Evolutionary conservation across 2,329 filamentous ascomycete genomes (phyloP), one percentile per base, ranked within the genome.

Genomic region (Arthroderma sp.): DNA sequence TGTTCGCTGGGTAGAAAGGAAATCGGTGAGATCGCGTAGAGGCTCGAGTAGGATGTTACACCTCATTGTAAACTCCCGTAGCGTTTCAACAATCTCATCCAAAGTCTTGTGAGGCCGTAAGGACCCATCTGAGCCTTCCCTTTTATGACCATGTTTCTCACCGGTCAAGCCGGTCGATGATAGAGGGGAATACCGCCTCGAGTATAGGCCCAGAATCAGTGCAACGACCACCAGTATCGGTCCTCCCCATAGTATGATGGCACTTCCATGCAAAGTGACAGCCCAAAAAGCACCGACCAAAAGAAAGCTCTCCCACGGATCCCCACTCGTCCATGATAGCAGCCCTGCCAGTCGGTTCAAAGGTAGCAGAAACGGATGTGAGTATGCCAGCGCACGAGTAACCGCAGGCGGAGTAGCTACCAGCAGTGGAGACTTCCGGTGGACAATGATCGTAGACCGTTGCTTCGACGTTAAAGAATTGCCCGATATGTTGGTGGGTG

Each of bases 221-320:
- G 80, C 80, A 31, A 85, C 70, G 19, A 95, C 89, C 9, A 94
- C 78, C 9, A 95, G 79, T 54, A 97, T 78, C 2, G 93, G 93
- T 0, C 91, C 93, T 0, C 86, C 86, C 72, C 84, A 86, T 63
- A 87, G 81, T 63, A 95, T 77, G n/a, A 95, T 77, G 19, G 81
- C 76, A 74, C 94, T 90, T 52, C 90, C 91, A 69, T 97, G 97
- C 19, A 96, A 78, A 13, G 88, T 85, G 9, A 84, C 73, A 2
- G 84, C 86, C 93, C 93, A 98, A 68, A 95, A 98, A 33, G 76
- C 79, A 17, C 84, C 84, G 2, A 98, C 79, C 33, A 98, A 71
- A 60, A 98, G 77, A 68, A 97, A 98, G 77, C 91, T 96, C 77
- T 97, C 90, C 91, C 91, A 98, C 0, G 91, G 84, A 69, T 98